These are phyloP conservation scores for Saitozyma podzolica DNA, from an alignment of 768 basidiomycete species.

Conservation along the genomic window DNA sequence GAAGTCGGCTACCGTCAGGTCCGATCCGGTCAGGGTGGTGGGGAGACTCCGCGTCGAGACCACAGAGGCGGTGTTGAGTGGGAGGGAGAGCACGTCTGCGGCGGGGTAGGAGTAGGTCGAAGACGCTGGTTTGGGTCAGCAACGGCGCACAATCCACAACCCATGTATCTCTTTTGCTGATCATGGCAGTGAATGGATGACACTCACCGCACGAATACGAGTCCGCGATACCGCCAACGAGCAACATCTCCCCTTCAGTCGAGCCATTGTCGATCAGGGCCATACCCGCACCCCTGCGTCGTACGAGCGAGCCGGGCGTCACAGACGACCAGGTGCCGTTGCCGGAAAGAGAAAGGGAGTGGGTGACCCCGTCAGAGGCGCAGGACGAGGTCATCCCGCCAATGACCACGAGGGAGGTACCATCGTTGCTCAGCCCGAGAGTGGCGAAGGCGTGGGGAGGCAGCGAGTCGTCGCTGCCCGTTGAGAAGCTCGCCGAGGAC, in stretches of 20 bases:
- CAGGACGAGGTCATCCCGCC: slow-evolving; percentile 51
- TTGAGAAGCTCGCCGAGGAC: slow-evolving; percentile 37
- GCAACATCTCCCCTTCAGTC: slow-evolving; percentile 30
- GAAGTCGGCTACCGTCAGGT: slow-evolving; percentile 45
- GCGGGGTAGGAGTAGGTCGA: slow-evolving; percentile 45
- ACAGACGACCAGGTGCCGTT: slow-evolving; percentile 28
- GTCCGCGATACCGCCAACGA: slow-evolving; percentile 49
- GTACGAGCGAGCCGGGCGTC: slow-evolving; percentile 25
- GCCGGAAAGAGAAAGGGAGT: slow-evolving; percentile 32
- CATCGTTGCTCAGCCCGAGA: slow-evolving; percentile 25
- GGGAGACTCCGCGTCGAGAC: slow-evolving; percentile 30
- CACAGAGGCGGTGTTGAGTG: slow-evolving; percentile 30
- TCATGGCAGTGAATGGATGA: background rate
- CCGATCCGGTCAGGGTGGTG: slow-evolving; percentile 30
- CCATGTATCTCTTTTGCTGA: background rate
- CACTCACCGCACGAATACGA: slow-evolving; percentile 50
- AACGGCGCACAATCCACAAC: background rate
- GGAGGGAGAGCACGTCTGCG: slow-evolving; percentile 40
- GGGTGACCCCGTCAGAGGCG: slow-evolving; percentile 29
- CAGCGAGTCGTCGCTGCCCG: slow-evolving; percentile 30
- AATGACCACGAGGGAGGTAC: slow-evolving; percentile 29
- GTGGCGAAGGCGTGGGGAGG: slow-evolving; percentile 50
- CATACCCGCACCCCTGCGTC: slow-evolving; percentile 42
- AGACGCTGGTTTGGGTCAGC: slow-evolving; percentile 13
- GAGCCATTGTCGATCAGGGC: slow-evolving; percentile 28